Base-by-base conservation (phyloP, 2,329 filamentous ascomycete species). In the Ceratocystis albifundus region DNA sequence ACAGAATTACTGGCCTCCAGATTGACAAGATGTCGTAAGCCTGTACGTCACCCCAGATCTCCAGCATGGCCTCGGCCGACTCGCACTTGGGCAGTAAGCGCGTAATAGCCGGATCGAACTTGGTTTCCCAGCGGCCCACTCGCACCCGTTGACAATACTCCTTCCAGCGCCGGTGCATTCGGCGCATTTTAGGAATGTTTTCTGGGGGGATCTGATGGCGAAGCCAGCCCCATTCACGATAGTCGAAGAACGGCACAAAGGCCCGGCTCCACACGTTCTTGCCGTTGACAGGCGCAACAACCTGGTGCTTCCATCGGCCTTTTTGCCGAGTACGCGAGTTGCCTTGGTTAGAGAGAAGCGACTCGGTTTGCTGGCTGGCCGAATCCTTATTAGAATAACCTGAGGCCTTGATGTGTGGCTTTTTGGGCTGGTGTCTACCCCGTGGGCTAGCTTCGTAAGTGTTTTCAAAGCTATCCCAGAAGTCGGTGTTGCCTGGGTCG, bases 31-130 rank as follows among this genome's bases (percentile, higher is more conserved):
- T 20, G 30, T 61, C 53, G 3, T 15, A 15, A 2, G 28, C 20
- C 20, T 59, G 48, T n/a, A 65, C 25, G 7, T 64, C 61, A 17
- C 62, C 50, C 76, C 78, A 79, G 0, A 72, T 71, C 10, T 68
- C 69, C 25, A 70, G 71, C 74, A 79, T 76, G 5, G 68, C 68
- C 0, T 72, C 69, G 8, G 72, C 55, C 41, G 53, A 53, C n/a
- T 12, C 20, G 30, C 65, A 68, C 12, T 44, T 32, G 6, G 32
- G 15, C 25, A 67, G 41, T 20, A 30, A 15, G 4, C 25, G 25
- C 17, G 62, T 48, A 10, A 20, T 22, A 22, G 44, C 17, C 15
- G 57, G 41, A 4, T 50, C 44, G 50, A 64, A 66, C 44, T 65
- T 65, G 32, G 20, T 20, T 36, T 44, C 20, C 62, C 62, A 62